phyloP scores from a whole-genome alignment of 176 grass and related monocot genomes.

The Carex pumila region DNA sequence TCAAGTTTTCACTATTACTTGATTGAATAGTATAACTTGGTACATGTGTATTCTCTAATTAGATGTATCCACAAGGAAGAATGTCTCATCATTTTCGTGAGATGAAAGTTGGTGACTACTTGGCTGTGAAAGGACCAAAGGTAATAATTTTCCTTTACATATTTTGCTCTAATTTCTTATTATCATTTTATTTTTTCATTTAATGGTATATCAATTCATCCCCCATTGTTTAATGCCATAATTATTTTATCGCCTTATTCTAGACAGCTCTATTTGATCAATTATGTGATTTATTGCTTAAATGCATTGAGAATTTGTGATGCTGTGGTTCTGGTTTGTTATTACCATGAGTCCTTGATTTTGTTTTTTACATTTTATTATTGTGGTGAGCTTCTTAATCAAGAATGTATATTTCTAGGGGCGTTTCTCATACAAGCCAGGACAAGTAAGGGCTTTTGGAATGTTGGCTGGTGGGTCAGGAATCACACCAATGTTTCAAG shows the following conservation, averaged over 20 bases:
- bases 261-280: not conserved
- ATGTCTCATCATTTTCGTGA: slow-evolving; percentile 99
- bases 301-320: not conserved
- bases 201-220: not conserved
- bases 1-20: not conserved
- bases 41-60: not conserved
- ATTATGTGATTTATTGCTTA: not conserved
- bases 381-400: not conserved
- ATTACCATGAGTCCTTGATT: not conserved
- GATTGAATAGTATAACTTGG: not conserved
- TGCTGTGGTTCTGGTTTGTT: not conserved
- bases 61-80: slow-evolving; percentile 99
- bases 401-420: slow-evolving; percentile 40
- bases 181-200: slow-evolving; percentile 3
- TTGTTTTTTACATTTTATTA: not conserved
- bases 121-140: slow-evolving; percentile 97
- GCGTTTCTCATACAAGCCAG: slow-evolving; percentile 88
- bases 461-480: slow-evolving; percentile 98
- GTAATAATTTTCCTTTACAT: slow-evolving; percentile 30
- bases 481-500: slow-evolving; percentile 98
- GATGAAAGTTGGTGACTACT: slow-evolving; percentile 84
- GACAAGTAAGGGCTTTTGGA: slow-evolving; percentile 90
- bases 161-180: not conserved
- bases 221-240: not conserved
- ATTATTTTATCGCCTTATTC: not conserved